Evolutionary conservation across 352 stramenopile species (phyloP).

Genomic region (Globisporangium mamillatum): DNA sequence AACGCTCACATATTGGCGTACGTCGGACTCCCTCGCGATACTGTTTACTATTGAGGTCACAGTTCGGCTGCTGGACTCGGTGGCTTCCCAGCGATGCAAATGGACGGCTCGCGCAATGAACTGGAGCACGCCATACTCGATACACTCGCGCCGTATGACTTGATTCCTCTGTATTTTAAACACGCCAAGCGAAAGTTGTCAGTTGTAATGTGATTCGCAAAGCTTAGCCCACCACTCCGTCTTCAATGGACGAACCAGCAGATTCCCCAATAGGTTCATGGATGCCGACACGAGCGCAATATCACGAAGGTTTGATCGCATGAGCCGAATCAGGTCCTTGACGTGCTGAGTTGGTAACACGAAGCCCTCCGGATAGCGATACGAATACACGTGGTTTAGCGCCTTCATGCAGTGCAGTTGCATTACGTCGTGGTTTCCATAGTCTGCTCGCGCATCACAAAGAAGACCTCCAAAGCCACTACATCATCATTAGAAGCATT

Average conservation of each 20-base stretch:
- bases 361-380: neutral
- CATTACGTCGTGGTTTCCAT: neutral
- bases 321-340: constrained; percentile 24
- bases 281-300: constrained; percentile 19
- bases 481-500: neutral
- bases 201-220: neutral
- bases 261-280: constrained; percentile 17
- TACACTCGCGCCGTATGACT: constrained; percentile 19
- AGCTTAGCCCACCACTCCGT: neutral
- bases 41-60: constrained; percentile 22
- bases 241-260: constrained; percentile 2
- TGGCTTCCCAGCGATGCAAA: constrained; percentile 15
- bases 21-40: constrained; percentile 24
- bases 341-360: constrained; percentile 22
- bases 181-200: neutral
- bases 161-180: constrained; percentile 16
- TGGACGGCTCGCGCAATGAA: constrained; percentile 22
- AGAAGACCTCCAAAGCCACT: constrained; percentile 1
- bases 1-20: constrained; percentile 22
- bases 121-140: constrained; percentile 27
- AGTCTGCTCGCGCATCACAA: constrained; percentile 1
- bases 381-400: constrained; percentile 4
- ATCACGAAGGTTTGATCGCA: constrained; percentile 23
- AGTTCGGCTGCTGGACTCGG: constrained; percentile 15
- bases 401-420: constrained; percentile 10